These are phyloP conservation scores for Nicotiana rustica DNA, from an alignment of 305 asterid genomes.

Conservation along the genomic window DNA sequence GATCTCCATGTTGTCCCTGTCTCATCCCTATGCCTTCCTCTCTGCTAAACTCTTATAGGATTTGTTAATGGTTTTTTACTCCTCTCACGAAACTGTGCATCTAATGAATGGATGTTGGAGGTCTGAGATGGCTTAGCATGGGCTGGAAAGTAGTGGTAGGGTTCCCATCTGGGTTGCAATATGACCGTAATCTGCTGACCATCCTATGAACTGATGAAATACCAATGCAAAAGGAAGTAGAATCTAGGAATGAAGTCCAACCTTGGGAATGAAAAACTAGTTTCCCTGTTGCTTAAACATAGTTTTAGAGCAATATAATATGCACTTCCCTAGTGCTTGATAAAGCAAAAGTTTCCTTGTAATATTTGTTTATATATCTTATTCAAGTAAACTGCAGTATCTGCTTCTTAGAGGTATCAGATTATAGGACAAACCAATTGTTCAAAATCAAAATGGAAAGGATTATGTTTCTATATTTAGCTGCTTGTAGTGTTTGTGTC, in stretches of 20 bases:
- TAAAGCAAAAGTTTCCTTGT: neutral
- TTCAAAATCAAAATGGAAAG: slow-evolving; percentile 7
- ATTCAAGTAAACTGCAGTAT: neutral
- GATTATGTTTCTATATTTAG: slow-evolving; percentile 22
- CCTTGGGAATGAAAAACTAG: neutral
- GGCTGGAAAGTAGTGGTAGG: neutral
- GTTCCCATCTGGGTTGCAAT: neutral
- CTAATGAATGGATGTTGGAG: neutral
- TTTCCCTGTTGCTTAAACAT: neutral
- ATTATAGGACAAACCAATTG: neutral
- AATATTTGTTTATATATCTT: neutral
- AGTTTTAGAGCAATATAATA: neutral
- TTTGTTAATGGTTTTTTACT: neutral
- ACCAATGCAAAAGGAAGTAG: slow-evolving; percentile 2
- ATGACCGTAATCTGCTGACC: neutral
- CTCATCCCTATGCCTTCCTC: slow-evolving; percentile 1
- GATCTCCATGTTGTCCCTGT: slow-evolving; percentile 15
- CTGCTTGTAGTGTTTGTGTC: neutral
- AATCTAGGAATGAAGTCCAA: slow-evolving; percentile 24
- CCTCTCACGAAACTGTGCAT: neutral
- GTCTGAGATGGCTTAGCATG: neutral
- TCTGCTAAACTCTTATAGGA: slow-evolving; percentile 5
- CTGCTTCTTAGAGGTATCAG: neutral
- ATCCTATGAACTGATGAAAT: neutral
- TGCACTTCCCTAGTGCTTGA: slow-evolving; percentile 7